Percentiles rank a stretch among this genome's conserved stretches.
Conservation (phyloP, 192 early-diverging fungal species). For the Backusella mclennaniae region DNA sequence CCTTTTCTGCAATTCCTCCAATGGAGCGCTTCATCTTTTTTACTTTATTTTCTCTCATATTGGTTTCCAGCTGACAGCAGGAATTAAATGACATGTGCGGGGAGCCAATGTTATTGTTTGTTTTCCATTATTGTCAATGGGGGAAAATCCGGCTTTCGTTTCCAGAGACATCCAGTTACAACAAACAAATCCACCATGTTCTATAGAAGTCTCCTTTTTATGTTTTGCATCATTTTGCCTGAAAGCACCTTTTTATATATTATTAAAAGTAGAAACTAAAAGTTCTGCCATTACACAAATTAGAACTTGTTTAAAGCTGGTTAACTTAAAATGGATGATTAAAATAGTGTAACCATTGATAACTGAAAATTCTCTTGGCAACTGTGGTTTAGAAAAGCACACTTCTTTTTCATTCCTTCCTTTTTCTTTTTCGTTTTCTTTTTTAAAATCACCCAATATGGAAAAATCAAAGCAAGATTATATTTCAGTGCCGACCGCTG, state of each 20-base stretch:
- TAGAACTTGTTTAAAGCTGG: not conserved
- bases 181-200: not conserved
- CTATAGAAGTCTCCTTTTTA: not conserved
- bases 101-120: too few relatives aligned
- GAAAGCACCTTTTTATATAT: not conserved
- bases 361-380: constrained; percentile 4
- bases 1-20: not conserved
- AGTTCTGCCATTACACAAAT: not conserved
- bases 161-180: too few relatives aligned
- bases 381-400: not conserved
- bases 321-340: not conserved
- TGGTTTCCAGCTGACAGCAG: not conserved
- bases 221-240: not conserved
- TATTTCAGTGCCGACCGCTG: not conserved
- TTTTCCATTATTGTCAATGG: too few relatives aligned
- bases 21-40: not conserved
- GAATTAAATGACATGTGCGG: not conserved
- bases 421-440: not conserved
- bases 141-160: too few relatives aligned
- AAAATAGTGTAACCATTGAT: not conserved
- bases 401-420: not conserved
- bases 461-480: constrained; percentile 4
- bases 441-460: not conserved
- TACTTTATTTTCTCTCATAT: not conserved
- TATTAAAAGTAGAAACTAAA: not conserved